Conservation (phyloP, 306 rosid genomes). For the Cyclanthera cordifolia region DNA sequence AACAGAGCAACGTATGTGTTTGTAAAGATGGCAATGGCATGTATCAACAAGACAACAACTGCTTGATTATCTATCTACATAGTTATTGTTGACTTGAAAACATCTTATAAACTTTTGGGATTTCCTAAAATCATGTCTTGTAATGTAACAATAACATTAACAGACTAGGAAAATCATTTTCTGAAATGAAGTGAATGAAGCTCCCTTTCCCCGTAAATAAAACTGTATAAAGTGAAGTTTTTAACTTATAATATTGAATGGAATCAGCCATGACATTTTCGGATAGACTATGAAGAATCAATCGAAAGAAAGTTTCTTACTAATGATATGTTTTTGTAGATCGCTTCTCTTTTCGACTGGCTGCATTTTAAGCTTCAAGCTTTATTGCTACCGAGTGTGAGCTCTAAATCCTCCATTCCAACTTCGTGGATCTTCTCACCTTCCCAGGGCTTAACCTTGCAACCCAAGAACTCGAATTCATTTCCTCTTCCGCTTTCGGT, state of each 20-base stretch:
- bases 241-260: conserved; percentile 3
- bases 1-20: background rate
- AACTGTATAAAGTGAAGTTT: background rate
- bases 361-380: conserved; percentile 20
- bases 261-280: background rate
- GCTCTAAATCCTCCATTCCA: conserved; percentile 75
- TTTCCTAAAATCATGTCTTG: background rate
- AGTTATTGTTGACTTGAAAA: conserved; percentile 8
- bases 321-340: background rate
- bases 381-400: conserved; percentile 70
- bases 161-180: conserved; percentile 10
- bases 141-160: background rate
- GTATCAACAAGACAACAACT: background rate
- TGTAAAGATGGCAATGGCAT: too few species aligned
- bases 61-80: conserved; percentile 11
- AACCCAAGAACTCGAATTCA: conserved; percentile 37
- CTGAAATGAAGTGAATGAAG: conserved; percentile 11
- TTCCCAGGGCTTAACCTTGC: conserved; percentile 79
- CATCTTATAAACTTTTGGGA: background rate
- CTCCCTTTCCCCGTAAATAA: background rate
- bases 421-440: conserved; percentile 82
- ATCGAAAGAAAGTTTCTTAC: conserved; percentile 6
- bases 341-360: background rate
- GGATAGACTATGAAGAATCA: conserved; percentile 8
- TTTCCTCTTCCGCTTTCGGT: conserved; percentile 35